Conservation (phyloP, 371 early-diverging fungal genomes). For the Mortierella sp. region DNA sequence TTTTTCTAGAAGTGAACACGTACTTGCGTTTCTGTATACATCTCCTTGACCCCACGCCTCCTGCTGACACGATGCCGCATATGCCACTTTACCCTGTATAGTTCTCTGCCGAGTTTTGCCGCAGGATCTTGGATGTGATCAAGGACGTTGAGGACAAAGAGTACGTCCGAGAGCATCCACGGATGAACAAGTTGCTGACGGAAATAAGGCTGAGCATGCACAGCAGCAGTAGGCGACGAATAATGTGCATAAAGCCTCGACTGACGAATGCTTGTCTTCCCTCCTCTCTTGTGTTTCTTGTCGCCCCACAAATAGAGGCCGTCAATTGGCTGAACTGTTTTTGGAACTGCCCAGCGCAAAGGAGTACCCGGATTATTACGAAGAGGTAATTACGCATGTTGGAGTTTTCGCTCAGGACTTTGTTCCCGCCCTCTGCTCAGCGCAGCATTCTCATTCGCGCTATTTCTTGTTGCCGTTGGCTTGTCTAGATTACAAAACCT, state of each 20-base stretch:
- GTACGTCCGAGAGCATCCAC: constrained; percentile 12
- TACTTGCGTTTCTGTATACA: background rate
- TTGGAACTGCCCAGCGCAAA: constrained; percentile 79
- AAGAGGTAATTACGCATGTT: constrained; percentile 67
- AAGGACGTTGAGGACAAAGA: constrained; percentile 43
- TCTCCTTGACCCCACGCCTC: background rate
- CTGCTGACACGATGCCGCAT: background rate
- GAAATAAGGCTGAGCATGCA: background rate
- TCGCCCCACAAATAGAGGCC: constrained; percentile 61
- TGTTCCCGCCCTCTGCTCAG: background rate
- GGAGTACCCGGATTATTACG: constrained; percentile 94
- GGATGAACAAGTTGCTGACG: background rate
- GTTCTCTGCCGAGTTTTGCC: constrained; percentile 51
- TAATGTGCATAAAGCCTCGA: background rate
- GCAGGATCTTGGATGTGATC: constrained; percentile 34
- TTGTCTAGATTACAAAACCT: constrained; percentile 41
- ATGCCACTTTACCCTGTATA: constrained; percentile 10
- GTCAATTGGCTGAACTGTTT: constrained; percentile 82
- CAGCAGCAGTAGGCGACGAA: background rate
- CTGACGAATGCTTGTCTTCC: background rate
- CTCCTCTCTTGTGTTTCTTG: background rate
- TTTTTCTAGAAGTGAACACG: background rate
- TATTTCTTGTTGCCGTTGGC: background rate
- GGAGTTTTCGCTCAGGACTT: background rate
- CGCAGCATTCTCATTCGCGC: background rate